Base-by-base conservation (phyloP, 2,329 filamentous ascomycete genomes). In the Endothia cerciana region DNA sequence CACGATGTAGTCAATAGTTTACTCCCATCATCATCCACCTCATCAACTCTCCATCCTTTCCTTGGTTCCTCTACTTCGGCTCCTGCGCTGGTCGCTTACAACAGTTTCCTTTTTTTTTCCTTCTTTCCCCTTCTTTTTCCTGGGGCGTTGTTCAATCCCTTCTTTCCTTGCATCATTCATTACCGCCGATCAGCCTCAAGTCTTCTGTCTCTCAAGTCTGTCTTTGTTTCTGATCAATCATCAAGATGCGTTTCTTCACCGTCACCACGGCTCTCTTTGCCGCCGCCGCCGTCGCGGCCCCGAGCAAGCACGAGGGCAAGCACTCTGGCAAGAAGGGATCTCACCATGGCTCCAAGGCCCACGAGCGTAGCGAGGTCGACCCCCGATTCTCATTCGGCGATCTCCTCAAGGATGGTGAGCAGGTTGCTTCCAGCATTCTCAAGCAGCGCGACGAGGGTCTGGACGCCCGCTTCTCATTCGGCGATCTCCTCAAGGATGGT, bases 191-290 rank as follows among this genome's bases (percentile, higher is more conserved):
- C 33, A n/a, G n/a, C 33, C 10, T 36, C 33, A 36, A 1, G 4
- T 36, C 33, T n/a, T 36, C 33, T 36, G 6, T 41, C 15, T 40
- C n/a, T 41, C 55, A 41, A 40, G 11, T 13, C 22, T n/a, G 25
- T 3, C 8, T n/a, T 15, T 11, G 41, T 58, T 41, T 13, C 25
- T 58, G n/a, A 58, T 15, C 15, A 41, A 3, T 41, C 53, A 22
- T 11, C 55, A 58, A 36, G 33, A 58, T 58, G 55, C 55, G 55
- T 58, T 40, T 58, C 55, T 36, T 25, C 55, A 25, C 55, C n/a
- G 15, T 58, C n/a, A 40, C 55, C n/a, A 58, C 55, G 22, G 36
- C 55, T 19, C 33, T 58, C 55, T 58, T 58, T 19, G 55, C 55
- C 19, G 55, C 55, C 22, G n/a, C n/a, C 36, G 55, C 55, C 36